phyloP scores from a whole-genome alignment of 352 stramenopile species.

The Pythium dissimile region DNA sequence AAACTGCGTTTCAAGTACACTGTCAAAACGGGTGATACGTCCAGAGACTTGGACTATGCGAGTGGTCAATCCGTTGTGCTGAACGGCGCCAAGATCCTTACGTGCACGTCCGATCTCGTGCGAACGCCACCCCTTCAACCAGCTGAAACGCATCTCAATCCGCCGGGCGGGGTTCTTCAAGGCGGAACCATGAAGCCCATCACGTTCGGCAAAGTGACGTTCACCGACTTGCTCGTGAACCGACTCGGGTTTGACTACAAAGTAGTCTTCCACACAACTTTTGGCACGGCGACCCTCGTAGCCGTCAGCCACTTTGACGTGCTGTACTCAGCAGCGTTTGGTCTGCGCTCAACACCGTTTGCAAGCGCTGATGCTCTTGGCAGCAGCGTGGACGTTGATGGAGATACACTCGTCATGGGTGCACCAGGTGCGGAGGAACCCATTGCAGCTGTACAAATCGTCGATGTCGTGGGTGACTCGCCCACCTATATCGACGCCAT shows the following conservation, averaged over 20 bases:
- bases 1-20: conserved; percentile 73
- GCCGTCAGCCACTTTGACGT: conserved; percentile 57
- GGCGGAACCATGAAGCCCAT: conserved; percentile 41
- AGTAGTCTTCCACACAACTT: conserved; percentile 49
- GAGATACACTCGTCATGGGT: conserved; percentile 65
- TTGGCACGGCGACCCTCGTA: conserved; percentile 38
- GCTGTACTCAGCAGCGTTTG: conserved; percentile 68
- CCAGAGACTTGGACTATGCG: conserved; percentile 64
- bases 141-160: conserved; percentile 77
- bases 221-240: conserved; percentile 72
- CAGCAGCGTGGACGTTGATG: conserved; percentile 62
- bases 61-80: conserved; percentile 49
- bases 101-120: conserved; percentile 37
- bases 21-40: conserved; percentile 66
- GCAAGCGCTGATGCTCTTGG: conserved; percentile 56
- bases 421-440: conserved; percentile 51
- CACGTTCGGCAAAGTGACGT: conserved; percentile 54
- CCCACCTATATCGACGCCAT: conserved; percentile 64
- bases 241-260: conserved; percentile 67
- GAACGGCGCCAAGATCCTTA: conserved; percentile 69
- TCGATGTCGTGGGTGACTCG: conserved; percentile 49
- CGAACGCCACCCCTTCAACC: conserved; percentile 36
- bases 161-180: conserved; percentile 50
- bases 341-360: conserved; percentile 55
- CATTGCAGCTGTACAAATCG: conserved; percentile 68